Conservation (phyloP, 164 flowering plant genomes). For the Vitis amurensis region DNA sequence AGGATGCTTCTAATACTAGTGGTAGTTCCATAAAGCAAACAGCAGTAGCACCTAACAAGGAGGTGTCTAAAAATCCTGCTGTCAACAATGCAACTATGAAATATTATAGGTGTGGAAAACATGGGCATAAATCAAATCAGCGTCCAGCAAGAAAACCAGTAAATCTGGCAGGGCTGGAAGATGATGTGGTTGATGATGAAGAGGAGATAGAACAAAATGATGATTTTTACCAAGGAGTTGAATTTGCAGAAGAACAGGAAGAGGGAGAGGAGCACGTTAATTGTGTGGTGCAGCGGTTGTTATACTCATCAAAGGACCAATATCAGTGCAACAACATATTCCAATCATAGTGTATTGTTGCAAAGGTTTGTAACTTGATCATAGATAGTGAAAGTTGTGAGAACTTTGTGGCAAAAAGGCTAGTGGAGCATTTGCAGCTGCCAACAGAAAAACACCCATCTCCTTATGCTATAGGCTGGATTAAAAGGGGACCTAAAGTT, state of each 20-base stretch:
- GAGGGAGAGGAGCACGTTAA: not conserved
- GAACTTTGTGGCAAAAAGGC: not conserved
- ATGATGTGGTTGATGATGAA: not conserved
- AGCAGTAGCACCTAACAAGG: too few relatives aligned
- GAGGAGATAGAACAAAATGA: not conserved
- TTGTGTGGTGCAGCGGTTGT: not conserved
- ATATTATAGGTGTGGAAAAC: not conserved
- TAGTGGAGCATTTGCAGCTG: not conserved
- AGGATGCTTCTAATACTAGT: too few relatives aligned
- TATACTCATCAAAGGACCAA: not conserved
- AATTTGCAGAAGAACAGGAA: not conserved
- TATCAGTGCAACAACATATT: not conserved
- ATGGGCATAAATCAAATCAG: not conserved
- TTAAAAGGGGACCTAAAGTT: not conserved
- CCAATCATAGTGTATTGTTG: not conserved
- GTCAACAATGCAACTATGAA: not conserved
- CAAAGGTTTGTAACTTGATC: too few relatives aligned
- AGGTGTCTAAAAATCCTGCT: too few relatives aligned
- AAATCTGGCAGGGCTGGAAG: not conserved
- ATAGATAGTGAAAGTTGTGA: too few relatives aligned
- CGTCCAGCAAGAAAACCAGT: not conserved
- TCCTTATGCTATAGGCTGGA: constrained; percentile 10
- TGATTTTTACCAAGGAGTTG: not conserved
- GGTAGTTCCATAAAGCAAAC: too few relatives aligned
- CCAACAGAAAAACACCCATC: not conserved